These are phyloP conservation scores for Malassezia nana DNA, from an alignment of 1,284 basidiomycete genomes.

Conservation along the genomic window DNA sequence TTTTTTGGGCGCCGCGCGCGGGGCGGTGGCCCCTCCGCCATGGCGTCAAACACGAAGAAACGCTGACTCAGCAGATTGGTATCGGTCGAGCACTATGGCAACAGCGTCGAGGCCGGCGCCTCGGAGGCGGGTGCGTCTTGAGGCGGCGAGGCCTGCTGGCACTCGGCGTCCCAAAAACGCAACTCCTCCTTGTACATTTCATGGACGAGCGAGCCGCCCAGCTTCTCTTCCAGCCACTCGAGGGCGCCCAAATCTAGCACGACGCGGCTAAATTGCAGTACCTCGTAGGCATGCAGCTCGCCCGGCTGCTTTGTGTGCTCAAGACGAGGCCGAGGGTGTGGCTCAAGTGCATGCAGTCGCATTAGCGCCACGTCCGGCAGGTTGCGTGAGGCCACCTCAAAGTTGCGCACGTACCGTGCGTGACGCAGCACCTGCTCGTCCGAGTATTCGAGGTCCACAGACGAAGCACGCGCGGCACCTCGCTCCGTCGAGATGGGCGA, in stretches of 20 bases:
- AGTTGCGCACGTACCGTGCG: slow-evolving; percentile 27
- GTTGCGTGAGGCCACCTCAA: slow-evolving; percentile 33
- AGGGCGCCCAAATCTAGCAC: slow-evolving; percentile 46
- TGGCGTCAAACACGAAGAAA: slow-evolving; percentile 3
- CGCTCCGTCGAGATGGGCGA: slow-evolving; percentile 12
- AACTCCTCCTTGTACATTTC: slow-evolving; percentile 17
- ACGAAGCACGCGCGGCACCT: slow-evolving; percentile 24
- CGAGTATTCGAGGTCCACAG: slow-evolving; percentile 35
- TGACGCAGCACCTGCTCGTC: slow-evolving; percentile 30
- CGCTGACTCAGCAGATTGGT: slow-evolving; percentile 6
- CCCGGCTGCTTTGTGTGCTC: slow-evolving; percentile 42
- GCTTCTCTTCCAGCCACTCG: slow-evolving; percentile 47
- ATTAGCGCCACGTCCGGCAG: slow-evolving; percentile 36
- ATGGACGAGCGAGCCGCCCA: slow-evolving; percentile 42
- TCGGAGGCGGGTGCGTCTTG: neutral
- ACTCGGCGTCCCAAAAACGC: neutral
- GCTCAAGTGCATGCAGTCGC: slow-evolving; percentile 33
- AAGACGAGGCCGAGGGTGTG: slow-evolving; percentile 25
- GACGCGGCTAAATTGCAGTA: slow-evolving; percentile 34
- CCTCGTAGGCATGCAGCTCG: slow-evolving; percentile 46
- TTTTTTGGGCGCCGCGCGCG: slow-evolving; percentile 3
- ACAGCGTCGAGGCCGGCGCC: neutral
- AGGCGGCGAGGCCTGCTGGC: neutral
- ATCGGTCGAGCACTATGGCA: slow-evolving; percentile 8
- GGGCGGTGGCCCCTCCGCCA: slow-evolving; percentile 3